Evolutionary conservation across 208 protist species (phyloP).

Genomic region (Leishmania arabica): DNA sequence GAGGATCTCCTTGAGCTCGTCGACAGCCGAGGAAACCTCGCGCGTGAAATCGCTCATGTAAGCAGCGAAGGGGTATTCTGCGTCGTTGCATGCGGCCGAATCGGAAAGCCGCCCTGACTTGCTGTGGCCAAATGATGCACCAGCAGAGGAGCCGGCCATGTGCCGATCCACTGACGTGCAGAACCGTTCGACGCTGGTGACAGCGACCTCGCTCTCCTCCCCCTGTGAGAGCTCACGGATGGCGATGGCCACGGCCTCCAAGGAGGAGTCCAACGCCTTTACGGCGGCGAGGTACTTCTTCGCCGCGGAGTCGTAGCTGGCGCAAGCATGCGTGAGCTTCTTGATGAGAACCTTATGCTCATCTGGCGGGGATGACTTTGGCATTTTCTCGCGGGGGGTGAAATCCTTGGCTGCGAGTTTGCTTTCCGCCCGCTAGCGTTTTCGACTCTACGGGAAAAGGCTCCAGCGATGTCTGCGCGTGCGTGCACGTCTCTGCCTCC

Average conservation of each 20-base stretch:
- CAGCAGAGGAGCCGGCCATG: conserved; percentile 17
- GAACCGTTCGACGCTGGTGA: conserved; percentile 32
- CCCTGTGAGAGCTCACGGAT: conserved; percentile 58
- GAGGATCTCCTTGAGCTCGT: conserved; percentile 33
- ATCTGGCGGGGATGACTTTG: conserved; percentile 20
- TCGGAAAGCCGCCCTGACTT: conserved; percentile 2
- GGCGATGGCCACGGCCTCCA: conserved; percentile 59
- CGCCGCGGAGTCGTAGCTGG: conserved; percentile 47
- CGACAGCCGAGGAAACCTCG: conserved; percentile 34
- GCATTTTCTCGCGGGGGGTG: conserved; percentile 1
- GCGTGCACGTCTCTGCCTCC: neutral
- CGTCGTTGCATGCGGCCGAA: neutral
- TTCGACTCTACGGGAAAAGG: neutral
- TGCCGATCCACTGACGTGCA: conserved; percentile 49
- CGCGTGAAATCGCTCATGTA: conserved; percentile 71
- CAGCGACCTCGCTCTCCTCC: conserved; percentile 28
- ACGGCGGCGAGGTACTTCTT: conserved; percentile 64
- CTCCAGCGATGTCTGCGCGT: neutral
- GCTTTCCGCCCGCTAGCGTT: neutral
- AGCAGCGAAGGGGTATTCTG: conserved; percentile 35
- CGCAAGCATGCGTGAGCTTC: conserved; percentile 59
- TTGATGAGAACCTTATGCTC: conserved; percentile 34
- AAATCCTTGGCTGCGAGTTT: neutral
- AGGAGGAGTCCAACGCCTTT: conserved; percentile 46
- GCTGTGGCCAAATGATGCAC: neutral